Conservation (phyloP, 306 rosid genomes). For the Erythrophleum fordii region DNA sequence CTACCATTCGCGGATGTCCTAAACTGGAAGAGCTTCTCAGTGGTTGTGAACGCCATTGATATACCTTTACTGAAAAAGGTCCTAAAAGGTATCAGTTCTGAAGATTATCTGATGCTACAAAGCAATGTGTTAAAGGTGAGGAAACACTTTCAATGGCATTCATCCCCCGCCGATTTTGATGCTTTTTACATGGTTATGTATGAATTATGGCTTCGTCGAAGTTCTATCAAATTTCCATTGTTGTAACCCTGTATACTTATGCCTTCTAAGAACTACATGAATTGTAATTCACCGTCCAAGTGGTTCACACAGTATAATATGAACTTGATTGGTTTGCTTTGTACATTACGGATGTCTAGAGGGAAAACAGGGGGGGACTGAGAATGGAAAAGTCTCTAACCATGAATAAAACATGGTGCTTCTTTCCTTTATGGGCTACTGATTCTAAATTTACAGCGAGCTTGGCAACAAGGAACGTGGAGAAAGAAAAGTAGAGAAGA, state of each 20-base stretch:
- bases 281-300: background rate
- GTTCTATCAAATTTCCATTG: constrained; percentile 45
- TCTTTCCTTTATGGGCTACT: background rate
- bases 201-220: constrained; percentile 85
- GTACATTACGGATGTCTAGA: background rate
- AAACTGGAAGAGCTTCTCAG: constrained; percentile 47
- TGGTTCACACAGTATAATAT: background rate
- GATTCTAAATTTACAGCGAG: background rate
- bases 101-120: constrained; percentile 45
- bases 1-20: constrained; percentile 78
- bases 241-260: constrained; percentile 3
- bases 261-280: background rate
- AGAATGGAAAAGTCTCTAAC: background rate
- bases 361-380: background rate
- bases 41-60: constrained; percentile 45
- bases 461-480: too few species aligned
- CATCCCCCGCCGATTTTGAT: constrained; percentile 64
- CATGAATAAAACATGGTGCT: background rate
- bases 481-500: too few species aligned
- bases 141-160: constrained; percentile 84
- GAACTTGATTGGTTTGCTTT: background rate
- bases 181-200: constrained; percentile 88
- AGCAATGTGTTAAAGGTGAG: constrained; percentile 38
- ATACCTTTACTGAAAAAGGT: constrained; percentile 69
- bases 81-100: constrained; percentile 56